Evolutionary conservation across 352 stramenopile genomes (phyloP).

Genomic region (Elongisporangium senticosum): DNA sequence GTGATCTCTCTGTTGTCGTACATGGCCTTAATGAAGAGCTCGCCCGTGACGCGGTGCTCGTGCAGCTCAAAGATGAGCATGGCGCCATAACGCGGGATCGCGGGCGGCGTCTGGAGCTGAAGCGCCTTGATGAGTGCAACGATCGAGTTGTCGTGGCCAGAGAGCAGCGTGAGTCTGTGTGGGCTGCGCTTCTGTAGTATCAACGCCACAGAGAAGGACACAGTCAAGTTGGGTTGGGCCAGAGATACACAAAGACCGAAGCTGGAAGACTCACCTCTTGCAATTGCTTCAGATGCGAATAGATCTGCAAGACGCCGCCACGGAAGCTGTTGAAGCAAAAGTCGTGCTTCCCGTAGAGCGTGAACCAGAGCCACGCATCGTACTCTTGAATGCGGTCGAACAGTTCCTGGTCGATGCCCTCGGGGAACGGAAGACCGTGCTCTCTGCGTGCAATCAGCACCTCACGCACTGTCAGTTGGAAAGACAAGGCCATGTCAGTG

Average conservation of each 20-base stretch:
- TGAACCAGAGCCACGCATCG: constrained; percentile 73
- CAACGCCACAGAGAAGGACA: neutral
- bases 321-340: constrained; percentile 63
- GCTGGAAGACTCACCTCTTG: constrained; percentile 19
- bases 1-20: constrained; percentile 48
- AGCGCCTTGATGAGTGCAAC: constrained; percentile 64
- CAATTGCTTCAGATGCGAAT: constrained; percentile 36
- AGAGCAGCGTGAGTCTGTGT: constrained; percentile 71
- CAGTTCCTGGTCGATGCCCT: constrained; percentile 46
- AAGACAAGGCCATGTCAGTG: neutral
- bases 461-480: constrained; percentile 45
- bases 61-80: constrained; percentile 78
- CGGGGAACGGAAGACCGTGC: constrained; percentile 50
- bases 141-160: constrained; percentile 76
- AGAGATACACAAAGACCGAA: no score
- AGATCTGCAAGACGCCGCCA: constrained; percentile 48
- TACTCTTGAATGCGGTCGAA: constrained; percentile 59
- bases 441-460: constrained; percentile 61
- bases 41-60: constrained; percentile 24
- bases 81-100: constrained; percentile 61
- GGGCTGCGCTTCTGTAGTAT: neutral
- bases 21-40: constrained; percentile 41
- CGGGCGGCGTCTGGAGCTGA: constrained; percentile 39
- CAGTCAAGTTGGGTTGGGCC: no score
- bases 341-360: constrained; percentile 59